Evolutionary conservation across 2,329 filamentous ascomycete genomes (phyloP), one percentile per base, ranked within the genome.

Genomic region (Epicoccum nigrum): DNA sequence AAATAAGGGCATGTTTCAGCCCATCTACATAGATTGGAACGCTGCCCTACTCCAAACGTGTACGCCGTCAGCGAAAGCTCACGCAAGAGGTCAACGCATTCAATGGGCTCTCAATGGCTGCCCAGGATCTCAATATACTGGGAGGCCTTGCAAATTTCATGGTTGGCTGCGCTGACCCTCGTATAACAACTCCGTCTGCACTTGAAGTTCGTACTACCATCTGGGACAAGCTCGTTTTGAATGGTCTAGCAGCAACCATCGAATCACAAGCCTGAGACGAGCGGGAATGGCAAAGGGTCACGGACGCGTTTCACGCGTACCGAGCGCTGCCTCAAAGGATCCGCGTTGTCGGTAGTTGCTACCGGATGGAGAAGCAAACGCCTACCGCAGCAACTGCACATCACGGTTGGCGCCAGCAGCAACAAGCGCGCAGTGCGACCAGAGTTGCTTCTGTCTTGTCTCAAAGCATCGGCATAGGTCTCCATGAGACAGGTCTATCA

Each of bases 301-400:
- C 55, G 48, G 45, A 59, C 54, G 13, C 44, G 58, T 64, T 63
- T 64, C 60, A 64, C 58, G n/a, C 54, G 32, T 56, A 54, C 56
- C 59, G 58, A 58, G 52, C 49, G 46, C 45, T 51, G 44, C 44
- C 27, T 44, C 40, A 38, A 33, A 47, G n/a, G 40, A 55, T 53
- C 58, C 54, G 39, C 23, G 33, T 34, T 30, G 23, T 52, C 50
- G 54, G 59, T 49, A 55, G 57, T 47, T 43, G 49, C 27, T 45
- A 16, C 54, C 39, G 49, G 30, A 41, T 45, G 31, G 34, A 47
- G 50, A 42, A 45, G 34, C 23, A 16, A 50, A 47, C 48, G 45
- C 50, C 43, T 43, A 45, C 50, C 17, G 28, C 28, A 30, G 28
- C 28, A 30, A 30, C 13, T 38, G 25, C 45, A 59, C 46, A 44